Base-by-base conservation (phyloP, 768 basidiomycete genomes). In the Serendipita vermifera region DNA sequence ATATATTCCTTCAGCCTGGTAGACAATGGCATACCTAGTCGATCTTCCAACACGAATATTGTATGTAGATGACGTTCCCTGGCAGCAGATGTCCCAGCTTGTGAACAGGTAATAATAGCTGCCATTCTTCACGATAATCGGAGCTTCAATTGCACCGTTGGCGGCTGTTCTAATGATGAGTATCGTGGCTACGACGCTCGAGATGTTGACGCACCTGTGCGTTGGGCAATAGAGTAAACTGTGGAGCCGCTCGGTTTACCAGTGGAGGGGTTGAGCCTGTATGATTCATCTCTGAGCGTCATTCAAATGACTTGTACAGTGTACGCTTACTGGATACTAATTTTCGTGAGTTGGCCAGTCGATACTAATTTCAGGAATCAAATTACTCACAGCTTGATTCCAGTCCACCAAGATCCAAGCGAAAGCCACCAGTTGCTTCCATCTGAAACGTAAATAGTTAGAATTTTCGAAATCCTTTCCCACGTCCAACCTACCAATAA, bases 21-120 rank as follows among this genome's bases (percentile, higher is more conserved):
- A 57, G 29, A 56, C 14, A 31, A 56, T 20, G 22, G 29, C 70
- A 33, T 54, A 75, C 75, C 66, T 70, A 3, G 68, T 62, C 3
- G 76, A 73, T 31, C 79, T 70, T 20, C 77, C 77, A 33, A 81
- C 78, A 6, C 77, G 73, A 56, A 80, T 81, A 58, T 79, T 81
- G 61, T 80, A 80, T 0, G 78, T 80, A 65, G 76, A 77, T 7
- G 65, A 68, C 14, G 70, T 72, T 3, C 77, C 78, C 17, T 22
- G 24, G 64, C 78, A 79, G 65, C 77, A 79, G 2, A 66, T 66
- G 59, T 79, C 78, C 78, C 77, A 79, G 7, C 73, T 74, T 0
- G 73, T 70, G 65, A 81, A 81, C 15, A 81, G 68, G 59, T 79
- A 81, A 65, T 72, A 80, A 61, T 67, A 79, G 51, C 59, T 70